phyloP scores from a whole-genome alignment of 2,329 filamentous ascomycete species.

The Cytospora chrysosperma region DNA sequence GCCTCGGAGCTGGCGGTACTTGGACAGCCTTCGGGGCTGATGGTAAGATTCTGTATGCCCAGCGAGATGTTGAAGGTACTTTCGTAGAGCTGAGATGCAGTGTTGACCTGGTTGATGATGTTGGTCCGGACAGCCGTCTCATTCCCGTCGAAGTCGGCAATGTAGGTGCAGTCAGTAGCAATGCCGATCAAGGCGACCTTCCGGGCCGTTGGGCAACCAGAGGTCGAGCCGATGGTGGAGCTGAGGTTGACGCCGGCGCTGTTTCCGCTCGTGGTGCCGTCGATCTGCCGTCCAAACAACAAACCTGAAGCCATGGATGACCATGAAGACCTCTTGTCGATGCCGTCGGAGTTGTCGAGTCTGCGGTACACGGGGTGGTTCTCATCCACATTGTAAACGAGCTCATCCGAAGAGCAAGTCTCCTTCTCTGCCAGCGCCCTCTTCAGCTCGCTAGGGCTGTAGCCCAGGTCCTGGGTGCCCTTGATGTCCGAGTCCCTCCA shows the following conservation, averaged over 20 bases:
- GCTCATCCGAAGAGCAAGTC: conserved; percentile 70
- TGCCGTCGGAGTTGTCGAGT: conserved; percentile 36
- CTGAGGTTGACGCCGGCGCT: conserved; percentile 77
- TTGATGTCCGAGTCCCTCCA: conserved; percentile 88
- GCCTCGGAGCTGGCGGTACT: conserved; percentile 63
- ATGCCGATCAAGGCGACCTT: conserved; percentile 90
- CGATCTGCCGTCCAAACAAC: conserved; percentile 75
- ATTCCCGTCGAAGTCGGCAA: conserved; percentile 59
- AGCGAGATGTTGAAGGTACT: conserved; percentile 92
- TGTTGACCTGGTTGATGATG: conserved; percentile 80
- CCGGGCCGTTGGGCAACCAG: conserved; percentile 85
- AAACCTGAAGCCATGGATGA: conserved; percentile 57
- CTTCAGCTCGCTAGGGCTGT: conserved; percentile 62
- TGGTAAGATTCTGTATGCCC: conserved; percentile 80
- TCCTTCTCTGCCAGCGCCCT: conserved; percentile 47
- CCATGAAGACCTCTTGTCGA: conserved; percentile 41
- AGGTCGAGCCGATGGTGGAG: conserved; percentile 73
- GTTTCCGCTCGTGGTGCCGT: conserved; percentile 67
- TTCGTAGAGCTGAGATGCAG: conserved; percentile 85
- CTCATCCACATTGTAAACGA: conserved; percentile 74
- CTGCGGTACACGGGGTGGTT: conserved; percentile 66
- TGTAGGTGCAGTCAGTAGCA: conserved; percentile 91
- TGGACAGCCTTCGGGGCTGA: conserved; percentile 75
- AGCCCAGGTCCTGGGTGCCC: conserved; percentile 26
- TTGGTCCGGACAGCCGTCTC: conserved; percentile 66